Evolutionary conservation across 768 basidiomycete species (phyloP), one percentile per base, ranked within the genome.

Genomic region (Leccinum variicolor): DNA sequence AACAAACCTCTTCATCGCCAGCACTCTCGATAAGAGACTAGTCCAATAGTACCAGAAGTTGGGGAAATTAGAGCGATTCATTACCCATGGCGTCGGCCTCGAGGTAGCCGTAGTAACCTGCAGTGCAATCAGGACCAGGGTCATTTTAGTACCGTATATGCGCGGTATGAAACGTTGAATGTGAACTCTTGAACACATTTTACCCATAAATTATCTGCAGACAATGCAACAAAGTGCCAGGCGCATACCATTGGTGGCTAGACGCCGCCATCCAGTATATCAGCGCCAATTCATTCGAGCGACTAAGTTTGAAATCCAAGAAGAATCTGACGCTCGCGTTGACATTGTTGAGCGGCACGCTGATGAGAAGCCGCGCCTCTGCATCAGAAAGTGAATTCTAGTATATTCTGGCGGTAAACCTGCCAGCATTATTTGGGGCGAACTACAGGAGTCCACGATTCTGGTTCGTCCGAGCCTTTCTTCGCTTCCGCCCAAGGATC

Each of bases 381-480:
- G 3, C n/a, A 58, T 61, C 59, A 61, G 50, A 62, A 53, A 6
- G 50, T 45, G 8, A 1, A 52, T 59, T 62, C 31, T 17, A 31
- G 36, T 41, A 51, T 23, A 53, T 29, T 49, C 21, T 13, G 26
- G 45, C 13, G 6, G 15, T 13, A 1, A 25, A 52, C 23, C 21
- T 31, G 14, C 28, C 48, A 39, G n/a, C 2, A 13, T 63, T 55
- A 73, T 54, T 69, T 69, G 39, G 61, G 67, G 8, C 66, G 61
- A 45, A 71, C 55, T 9, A 66, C 64, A 48, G 75, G 77, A n/a
- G 17, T 65, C 77, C 78, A 78, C 4, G 73, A 25, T 54, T 74
- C 65, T n/a, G 76, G 75, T 39, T 74, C 71, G 31, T 73, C 74
- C 0, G 66, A 61, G 25, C 67, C 55, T 23, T 50, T 59, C 26